Percentiles rank a stretch among this genome's conserved stretches.
phyloP scores from a whole-genome alignment of 345 rosid genomes.

The Hibiscus mutabilis region DNA sequence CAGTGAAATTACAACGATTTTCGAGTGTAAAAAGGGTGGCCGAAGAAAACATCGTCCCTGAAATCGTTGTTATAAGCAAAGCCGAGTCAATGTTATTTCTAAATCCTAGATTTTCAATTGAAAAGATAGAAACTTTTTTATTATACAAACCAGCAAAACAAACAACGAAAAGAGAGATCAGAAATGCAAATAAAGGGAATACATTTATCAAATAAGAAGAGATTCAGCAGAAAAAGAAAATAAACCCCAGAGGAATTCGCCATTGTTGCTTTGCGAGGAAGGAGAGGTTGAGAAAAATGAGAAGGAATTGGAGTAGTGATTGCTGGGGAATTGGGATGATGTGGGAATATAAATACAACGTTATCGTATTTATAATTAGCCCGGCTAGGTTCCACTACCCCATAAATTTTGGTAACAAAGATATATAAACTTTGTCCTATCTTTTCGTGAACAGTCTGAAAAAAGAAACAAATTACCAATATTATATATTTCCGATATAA shows the following conservation, averaged over 20 bases:
- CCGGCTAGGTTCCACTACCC: background rate
- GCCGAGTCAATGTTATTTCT: background rate
- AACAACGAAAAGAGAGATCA: background rate
- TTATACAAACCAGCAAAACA: background rate
- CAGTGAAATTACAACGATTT: conserved; percentile 60
- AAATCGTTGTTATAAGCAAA: background rate
- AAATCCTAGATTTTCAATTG: background rate
- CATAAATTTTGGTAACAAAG: background rate
- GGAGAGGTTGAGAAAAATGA: background rate
- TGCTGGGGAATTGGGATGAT: conserved; percentile 4
- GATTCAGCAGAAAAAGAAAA: conserved; percentile 20
- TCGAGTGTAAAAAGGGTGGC: conserved; percentile 62
- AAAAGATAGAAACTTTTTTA: background rate
- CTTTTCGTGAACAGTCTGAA: conserved; percentile 23
- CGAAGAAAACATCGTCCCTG: conserved; percentile 26
- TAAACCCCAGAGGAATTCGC: background rate
- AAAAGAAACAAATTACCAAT: background rate
- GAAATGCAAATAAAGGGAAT: background rate
- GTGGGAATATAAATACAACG: conserved; percentile 5
- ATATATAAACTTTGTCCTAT: background rate
- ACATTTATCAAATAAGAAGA: conserved; percentile 23
- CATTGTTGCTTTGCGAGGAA: conserved; percentile 12
- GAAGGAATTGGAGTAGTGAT: conserved; percentile 6
- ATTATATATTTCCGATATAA: background rate
- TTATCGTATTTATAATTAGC: background rate